Evolutionary conservation across 768 basidiomycete genomes (phyloP).

Genomic region (Amanita muscaria): DNA sequence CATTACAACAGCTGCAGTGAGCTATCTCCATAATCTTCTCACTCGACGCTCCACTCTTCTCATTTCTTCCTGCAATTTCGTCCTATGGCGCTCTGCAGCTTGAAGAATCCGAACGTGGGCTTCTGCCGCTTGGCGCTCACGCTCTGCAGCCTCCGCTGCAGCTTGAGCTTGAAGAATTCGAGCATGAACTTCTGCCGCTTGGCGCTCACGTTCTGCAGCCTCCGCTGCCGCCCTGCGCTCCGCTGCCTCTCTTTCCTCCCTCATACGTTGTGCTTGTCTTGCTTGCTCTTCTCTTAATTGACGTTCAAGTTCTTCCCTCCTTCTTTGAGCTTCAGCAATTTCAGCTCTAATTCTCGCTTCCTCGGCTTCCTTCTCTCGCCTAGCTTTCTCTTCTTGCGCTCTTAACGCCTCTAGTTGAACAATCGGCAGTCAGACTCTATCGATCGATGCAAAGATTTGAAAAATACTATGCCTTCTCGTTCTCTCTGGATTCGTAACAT

Average conservation of each 20-base stretch:
- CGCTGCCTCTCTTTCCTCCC: slow-evolving; percentile 17
- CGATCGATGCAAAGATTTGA: not conserved
- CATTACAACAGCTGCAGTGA: too few species aligned
- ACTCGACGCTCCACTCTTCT: too few species aligned
- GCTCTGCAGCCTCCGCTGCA: too few species aligned
- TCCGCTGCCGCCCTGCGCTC: slow-evolving; percentile 10
- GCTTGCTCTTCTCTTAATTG: slow-evolving; percentile 23
- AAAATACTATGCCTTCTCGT: slow-evolving; percentile 26
- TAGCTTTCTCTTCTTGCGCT: slow-evolving; percentile 37
- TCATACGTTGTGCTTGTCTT: slow-evolving; percentile 20
- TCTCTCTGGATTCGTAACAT: slow-evolving; percentile 36
- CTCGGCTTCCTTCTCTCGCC: slow-evolving; percentile 31
- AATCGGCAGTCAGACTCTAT: not conserved
- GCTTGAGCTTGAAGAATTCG: too few species aligned
- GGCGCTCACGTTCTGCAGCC: slow-evolving; percentile 12
- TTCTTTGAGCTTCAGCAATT: slow-evolving; percentile 30
- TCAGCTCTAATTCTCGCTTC: slow-evolving; percentile 34
- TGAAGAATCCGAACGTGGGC: too few species aligned
- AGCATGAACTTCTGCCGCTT: slow-evolving; percentile 12
- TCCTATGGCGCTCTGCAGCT: too few species aligned
- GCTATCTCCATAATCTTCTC: too few species aligned
- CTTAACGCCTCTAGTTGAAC: slow-evolving; percentile 25
- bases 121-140: too few species aligned
- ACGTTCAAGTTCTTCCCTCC: slow-evolving; percentile 31
- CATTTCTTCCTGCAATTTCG: too few species aligned